These are phyloP conservation scores for Hyaloscypha finlandica DNA, from an alignment of 495 filamentous ascomycete genomes.

Conservation along the genomic window DNA sequence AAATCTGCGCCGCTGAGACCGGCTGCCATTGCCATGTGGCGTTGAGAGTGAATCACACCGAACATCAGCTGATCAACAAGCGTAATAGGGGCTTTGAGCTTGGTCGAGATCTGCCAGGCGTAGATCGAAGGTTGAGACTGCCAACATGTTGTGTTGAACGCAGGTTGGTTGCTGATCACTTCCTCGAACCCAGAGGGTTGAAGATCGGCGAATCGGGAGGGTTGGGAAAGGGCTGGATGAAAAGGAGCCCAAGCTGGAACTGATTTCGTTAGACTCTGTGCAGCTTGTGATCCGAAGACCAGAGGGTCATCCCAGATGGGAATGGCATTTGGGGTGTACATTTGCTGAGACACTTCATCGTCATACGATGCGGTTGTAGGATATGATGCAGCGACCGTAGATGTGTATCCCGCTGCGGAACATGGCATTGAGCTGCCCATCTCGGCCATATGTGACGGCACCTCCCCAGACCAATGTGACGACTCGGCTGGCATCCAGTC, in stretches of 20 bases:
- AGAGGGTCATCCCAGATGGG: slow-evolving; percentile 30
- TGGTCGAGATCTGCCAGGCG: slow-evolving; percentile 32
- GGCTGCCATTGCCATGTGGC: slow-evolving; percentile 22
- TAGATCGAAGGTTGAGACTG: slow-evolving; percentile 31
- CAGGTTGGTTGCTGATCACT: slow-evolving; percentile 17
- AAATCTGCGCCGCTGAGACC: slow-evolving; percentile 24
- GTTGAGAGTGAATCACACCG: slow-evolving; percentile 30
- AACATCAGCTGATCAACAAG: slow-evolving; percentile 31
- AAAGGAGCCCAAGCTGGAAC: slow-evolving; percentile 31
- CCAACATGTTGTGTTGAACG: slow-evolving; percentile 26
- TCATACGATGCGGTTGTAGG: slow-evolving; percentile 13
- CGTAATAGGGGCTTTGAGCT: slow-evolving; percentile 30
- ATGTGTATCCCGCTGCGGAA: slow-evolving; percentile 1
- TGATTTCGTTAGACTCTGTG: slow-evolving; percentile 20
- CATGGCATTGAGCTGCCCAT: background rate
- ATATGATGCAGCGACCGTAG: slow-evolving; percentile 8
- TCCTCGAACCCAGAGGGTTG: slow-evolving; percentile 24
- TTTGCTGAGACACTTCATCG: slow-evolving; percentile 19
- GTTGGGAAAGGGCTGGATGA: slow-evolving; percentile 28
- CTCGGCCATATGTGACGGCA: background rate
- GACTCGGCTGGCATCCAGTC: slow-evolving; percentile 28
- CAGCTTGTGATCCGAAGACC: slow-evolving; percentile 18
- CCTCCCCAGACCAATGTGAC: background rate
- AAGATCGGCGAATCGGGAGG: slow-evolving; percentile 30
- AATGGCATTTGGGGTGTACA: slow-evolving; percentile 18